A percentile compares a stretch with the other conserved stretches of the same genome.
Evolutionary conservation across 2,329 filamentous ascomycete genomes (phyloP).

Genomic region (Penicillium sumatraense): DNA sequence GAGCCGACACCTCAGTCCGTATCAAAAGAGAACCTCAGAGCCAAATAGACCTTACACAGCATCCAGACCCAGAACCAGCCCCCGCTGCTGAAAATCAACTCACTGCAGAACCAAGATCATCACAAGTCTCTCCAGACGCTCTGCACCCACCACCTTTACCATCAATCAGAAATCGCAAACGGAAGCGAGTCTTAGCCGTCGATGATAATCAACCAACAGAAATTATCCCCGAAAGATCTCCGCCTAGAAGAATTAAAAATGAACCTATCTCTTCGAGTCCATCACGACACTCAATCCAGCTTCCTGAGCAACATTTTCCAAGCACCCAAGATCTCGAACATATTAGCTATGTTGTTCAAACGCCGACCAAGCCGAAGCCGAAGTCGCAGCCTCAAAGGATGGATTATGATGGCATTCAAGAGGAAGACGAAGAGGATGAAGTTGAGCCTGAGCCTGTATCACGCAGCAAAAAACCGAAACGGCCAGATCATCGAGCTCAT

Average conservation of each 20-base stretch:
- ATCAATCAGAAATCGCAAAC: constrained; percentile 25
- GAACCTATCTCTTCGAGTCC: constrained; percentile 43
- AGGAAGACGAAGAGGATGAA: background rate
- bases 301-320: constrained; percentile 37
- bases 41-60: background rate
- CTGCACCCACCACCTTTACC: constrained; percentile 1
- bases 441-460: background rate
- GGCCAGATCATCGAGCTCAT: too few species aligned
- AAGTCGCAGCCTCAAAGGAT: constrained; percentile 27
- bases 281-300: constrained; percentile 14
- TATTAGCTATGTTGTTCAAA: constrained; percentile 44
- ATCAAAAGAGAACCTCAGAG: constrained; percentile 11
- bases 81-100: constrained; percentile 21
- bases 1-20: background rate
- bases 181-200: constrained; percentile 18
- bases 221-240: constrained; percentile 18
- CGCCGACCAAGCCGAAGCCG: constrained; percentile 47
- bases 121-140: constrained; percentile 10
- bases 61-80: constrained; percentile 14
- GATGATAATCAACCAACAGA: background rate
- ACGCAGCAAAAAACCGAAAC: too few species aligned
- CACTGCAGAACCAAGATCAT: constrained; percentile 7
- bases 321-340: constrained; percentile 67
- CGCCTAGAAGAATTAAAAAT: constrained; percentile 36
- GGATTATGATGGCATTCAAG: constrained; percentile 1